phyloP scores from a whole-genome alignment of 805 yeast species.

The Saturnispora halmiae region DNA sequence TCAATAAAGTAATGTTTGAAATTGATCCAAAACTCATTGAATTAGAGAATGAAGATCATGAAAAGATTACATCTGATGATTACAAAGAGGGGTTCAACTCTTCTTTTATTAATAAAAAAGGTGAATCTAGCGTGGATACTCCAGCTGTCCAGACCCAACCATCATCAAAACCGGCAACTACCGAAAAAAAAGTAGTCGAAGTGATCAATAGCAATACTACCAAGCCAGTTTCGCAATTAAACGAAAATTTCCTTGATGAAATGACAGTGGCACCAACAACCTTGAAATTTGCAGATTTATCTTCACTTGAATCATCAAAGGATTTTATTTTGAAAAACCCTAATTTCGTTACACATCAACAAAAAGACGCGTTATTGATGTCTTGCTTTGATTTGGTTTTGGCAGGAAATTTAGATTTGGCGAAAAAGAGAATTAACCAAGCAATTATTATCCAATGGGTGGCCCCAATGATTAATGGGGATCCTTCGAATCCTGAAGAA shows the following conservation, averaged over 20 bases:
- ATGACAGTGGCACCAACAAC: slow-evolving; percentile 56
- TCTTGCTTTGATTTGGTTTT: slow-evolving; percentile 80
- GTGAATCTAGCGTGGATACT: too few species aligned
- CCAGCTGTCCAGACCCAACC: too few species aligned
- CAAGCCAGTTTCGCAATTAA: slow-evolving; percentile 13
- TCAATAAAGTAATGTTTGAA: slow-evolving; percentile 54
- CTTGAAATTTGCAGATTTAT: slow-evolving; percentile 50
- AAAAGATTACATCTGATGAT: slow-evolving; percentile 83
- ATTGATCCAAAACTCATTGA: slow-evolving; percentile 59
- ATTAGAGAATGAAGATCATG: slow-evolving; percentile 59
- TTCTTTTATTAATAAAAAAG: slow-evolving; percentile 57
- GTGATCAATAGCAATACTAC: slow-evolving; percentile 2
- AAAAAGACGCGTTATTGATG: slow-evolving; percentile 89
- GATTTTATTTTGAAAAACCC: slow-evolving; percentile 49
- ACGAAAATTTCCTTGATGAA: slow-evolving; percentile 33
- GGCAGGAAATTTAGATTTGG: slow-evolving; percentile 42
- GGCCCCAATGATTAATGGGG: slow-evolving; percentile 9
- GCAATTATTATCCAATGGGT: slow-evolving; percentile 11
- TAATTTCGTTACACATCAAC: slow-evolving; percentile 66
- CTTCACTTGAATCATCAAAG: slow-evolving; percentile 39
- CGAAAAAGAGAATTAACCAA: slow-evolving; percentile 23
- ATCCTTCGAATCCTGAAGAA: slow-evolving; percentile 4
- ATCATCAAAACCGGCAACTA: slow-evolving; percentile 12
- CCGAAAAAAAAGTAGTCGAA: slow-evolving; percentile 11
- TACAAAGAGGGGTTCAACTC: slow-evolving; percentile 87